A percentile compares a stretch with the other conserved stretches of the same genome.
Evolutionary conservation across 1,284 basidiomycete genomes (phyloP).

Genomic region (Cystobasidiaceae sp.): DNA sequence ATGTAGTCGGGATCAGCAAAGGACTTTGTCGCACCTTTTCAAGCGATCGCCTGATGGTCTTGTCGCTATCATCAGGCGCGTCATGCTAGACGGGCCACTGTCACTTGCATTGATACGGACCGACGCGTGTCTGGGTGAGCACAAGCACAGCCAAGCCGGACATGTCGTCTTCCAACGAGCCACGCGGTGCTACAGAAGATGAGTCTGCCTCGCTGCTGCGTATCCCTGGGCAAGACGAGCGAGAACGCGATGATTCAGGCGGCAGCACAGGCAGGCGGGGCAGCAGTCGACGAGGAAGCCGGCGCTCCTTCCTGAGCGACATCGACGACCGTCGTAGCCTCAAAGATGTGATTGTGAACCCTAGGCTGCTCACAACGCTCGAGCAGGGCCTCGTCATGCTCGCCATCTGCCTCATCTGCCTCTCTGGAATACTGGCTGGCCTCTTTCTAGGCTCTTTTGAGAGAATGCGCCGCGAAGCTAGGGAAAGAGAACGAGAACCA

Average conservation of each 20-base stretch:
- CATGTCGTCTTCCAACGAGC: neutral
- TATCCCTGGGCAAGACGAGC: conserved; percentile 6
- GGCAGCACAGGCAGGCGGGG: neutral
- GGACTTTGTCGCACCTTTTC: too few species aligned
- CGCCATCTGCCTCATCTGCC: conserved; percentile 68
- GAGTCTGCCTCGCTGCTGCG: conserved; percentile 10
- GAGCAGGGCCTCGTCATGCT: conserved; percentile 74
- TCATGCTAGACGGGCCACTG: too few species aligned
- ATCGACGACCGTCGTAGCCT: conserved; percentile 25
- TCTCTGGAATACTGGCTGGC: conserved; percentile 81
- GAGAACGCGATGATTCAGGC: neutral
- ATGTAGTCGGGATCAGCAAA: too few species aligned
- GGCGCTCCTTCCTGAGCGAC: conserved; percentile 11
- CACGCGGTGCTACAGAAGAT: conserved; percentile 1
- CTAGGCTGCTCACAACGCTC: conserved; percentile 74
- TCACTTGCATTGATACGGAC: too few species aligned
- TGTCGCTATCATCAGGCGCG: too few species aligned
- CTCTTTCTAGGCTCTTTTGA: conserved; percentile 55
- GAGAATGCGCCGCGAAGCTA: conserved; percentile 54
- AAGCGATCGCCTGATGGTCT: too few species aligned
- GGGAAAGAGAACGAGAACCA: conserved; percentile 65
- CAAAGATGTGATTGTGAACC: conserved; percentile 33
- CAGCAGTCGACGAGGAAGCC: neutral
- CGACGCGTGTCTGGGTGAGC: neutral
- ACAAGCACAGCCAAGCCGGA: neutral